A percentile compares a stretch with the other conserved stretches of the same genome.
These are phyloP conservation scores for Fraxinus ornus DNA, from an alignment of 305 asterid species.

Conservation along the genomic window DNA sequence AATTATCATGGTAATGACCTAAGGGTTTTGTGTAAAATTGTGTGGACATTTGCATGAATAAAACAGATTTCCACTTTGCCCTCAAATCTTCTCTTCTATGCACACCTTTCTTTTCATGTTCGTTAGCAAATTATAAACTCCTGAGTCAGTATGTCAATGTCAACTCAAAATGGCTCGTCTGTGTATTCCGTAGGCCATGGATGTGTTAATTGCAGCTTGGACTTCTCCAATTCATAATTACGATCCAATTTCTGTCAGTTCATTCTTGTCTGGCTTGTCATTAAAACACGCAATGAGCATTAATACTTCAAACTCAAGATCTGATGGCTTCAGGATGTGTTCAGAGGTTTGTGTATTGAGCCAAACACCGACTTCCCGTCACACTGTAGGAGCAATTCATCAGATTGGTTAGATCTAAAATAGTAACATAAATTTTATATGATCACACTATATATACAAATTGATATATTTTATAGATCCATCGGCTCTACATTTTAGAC, in stretches of 20 bases:
- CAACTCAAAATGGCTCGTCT: not conserved
- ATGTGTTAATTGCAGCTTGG: not conserved
- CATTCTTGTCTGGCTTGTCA: not conserved
- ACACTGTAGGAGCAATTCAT: not conserved
- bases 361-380: not conserved
- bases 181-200: not conserved
- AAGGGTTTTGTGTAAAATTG: not conserved
- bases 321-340: not conserved
- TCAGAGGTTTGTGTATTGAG: not conserved
- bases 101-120: not conserved
- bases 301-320: not conserved
- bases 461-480: not conserved
- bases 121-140: not conserved
- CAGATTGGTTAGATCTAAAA: not conserved
- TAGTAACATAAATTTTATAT: not conserved
- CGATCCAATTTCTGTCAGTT: not conserved
- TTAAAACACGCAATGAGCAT: not conserved
- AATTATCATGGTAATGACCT: too few species aligned
- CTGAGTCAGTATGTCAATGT: not conserved
- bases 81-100: not conserved
- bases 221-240: constrained; percentile 1
- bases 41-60: not conserved
- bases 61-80: not conserved
- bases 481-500: not conserved
- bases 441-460: not conserved